These are phyloP conservation scores for Stereocaulon alpinum DNA, from an alignment of 495 filamentous ascomycete genomes.

Conservation along the genomic window DNA sequence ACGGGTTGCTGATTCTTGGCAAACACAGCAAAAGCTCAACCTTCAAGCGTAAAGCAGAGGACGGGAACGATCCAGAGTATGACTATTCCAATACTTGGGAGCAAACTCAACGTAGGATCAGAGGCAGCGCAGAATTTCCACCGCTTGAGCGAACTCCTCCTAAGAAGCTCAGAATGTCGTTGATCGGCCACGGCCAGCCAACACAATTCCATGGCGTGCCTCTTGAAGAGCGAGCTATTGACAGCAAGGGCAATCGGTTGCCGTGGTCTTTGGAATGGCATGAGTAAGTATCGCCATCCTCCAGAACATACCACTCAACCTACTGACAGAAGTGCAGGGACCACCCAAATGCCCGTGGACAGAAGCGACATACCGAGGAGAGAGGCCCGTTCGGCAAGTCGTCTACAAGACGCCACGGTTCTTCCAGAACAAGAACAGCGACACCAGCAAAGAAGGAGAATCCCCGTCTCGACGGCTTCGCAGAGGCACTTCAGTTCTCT, in stretches of 20 bases:
- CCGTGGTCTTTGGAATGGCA: conserved; percentile 54
- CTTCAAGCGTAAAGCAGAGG: too few relatives aligned
- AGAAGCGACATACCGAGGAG: conserved; percentile 35
- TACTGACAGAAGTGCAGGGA: background rate
- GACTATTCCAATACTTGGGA: too few relatives aligned
- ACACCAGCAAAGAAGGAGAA: conserved; percentile 52
- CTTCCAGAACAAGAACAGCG: conserved; percentile 44
- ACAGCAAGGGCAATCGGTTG: conserved; percentile 47
- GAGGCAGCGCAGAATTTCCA: background rate
- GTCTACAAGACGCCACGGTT: conserved; percentile 40
- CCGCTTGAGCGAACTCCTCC: background rate
- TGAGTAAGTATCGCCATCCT: conserved; percentile 35
- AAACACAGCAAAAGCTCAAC: too few relatives aligned
- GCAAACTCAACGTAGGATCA: background rate
- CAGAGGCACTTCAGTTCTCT: conserved; percentile 31
- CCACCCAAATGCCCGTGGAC: conserved; percentile 14
- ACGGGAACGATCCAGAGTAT: too few relatives aligned
- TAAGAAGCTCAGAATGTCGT: conserved; percentile 12
- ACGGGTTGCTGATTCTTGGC: too few relatives aligned
- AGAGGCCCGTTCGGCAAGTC: conserved; percentile 52
- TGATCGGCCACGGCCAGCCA: conserved; percentile 12
- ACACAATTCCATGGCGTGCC: conserved; percentile 61
- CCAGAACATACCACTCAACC: background rate
- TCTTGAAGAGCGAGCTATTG: conserved; percentile 50
- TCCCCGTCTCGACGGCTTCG: conserved; percentile 43